Base-by-base conservation (phyloP, 2,329 filamentous ascomycete genomes). In the Ramularia endophylla region DNA sequence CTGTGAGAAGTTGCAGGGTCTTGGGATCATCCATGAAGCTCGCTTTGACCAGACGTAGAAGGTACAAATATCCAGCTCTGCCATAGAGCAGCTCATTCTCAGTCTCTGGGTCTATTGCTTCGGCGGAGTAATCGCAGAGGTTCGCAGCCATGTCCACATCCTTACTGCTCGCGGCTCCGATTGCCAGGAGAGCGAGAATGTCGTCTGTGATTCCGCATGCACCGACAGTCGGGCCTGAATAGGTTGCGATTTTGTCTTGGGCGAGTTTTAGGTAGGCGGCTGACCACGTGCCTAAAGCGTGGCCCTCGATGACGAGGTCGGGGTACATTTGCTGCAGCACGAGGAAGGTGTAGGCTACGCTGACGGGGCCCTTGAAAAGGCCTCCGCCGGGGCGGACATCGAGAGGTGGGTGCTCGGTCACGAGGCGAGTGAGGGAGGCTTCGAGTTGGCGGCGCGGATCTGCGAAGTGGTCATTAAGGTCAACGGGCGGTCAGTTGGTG, bases 71-170 rank as follows among this genome's bases (percentile, higher is more conserved):
- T 0, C 83, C 83, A 1, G 82, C 78, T 8, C 80, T 72, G 5
- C 83, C 83, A 57, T 81, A 80, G 5, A 83, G 64, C 60, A 81
- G 74, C 55, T 86, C 82, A 40, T 83, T 78, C 31, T 69, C 66
- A 18, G 73, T 71, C 2, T 69, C 67, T 0, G 53, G 45, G 37
- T 69, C 65, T 8, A 68, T 59, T 36, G 70, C 71, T 34, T 75
- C 69, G 5, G 60, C 65, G 8, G 66, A 62, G 53, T 71, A 72
- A 49, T 72, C 67, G 58, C 70, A 73, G n/a, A 74, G 61, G 45
- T 72, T 65, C 38, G 63, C 63, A 8, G 68, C 71, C 47, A 72
- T 71, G 18, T 72, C 70, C 12, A 60, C 55, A 43, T 74, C 71
- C 49, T 70, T 69, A 15, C 69, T 69, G 20, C 67, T 70, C 20